Conservation (phyloP, 2,329 filamentous ascomycete species). For the Venturia carpophila region DNA sequence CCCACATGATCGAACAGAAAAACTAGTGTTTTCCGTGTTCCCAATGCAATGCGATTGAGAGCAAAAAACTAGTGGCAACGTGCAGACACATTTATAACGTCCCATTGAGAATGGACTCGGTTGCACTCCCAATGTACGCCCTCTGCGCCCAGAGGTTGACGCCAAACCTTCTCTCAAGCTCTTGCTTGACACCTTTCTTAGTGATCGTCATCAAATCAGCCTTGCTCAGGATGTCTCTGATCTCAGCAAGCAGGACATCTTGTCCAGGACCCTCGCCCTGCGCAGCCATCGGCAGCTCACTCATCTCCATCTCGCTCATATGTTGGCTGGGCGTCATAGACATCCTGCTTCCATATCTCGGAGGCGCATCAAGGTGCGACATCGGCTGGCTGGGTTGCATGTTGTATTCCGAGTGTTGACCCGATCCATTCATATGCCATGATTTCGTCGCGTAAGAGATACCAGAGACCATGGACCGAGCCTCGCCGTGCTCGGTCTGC, state of each 20-base stretch:
- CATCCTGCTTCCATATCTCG: constrained; percentile 37
- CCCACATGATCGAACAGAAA: not conserved
- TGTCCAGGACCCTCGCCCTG: constrained; percentile 54
- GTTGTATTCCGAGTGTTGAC: constrained; percentile 52
- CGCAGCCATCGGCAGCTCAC: constrained; percentile 60
- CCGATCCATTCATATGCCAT: constrained; percentile 33
- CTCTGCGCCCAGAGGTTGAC: constrained; percentile 79
- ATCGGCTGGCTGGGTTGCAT: constrained; percentile 49
- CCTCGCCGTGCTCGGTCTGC: constrained; percentile 73
- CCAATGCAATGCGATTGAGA: constrained; percentile 6
- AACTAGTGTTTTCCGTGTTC: not conserved
- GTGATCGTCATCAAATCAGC: constrained; percentile 96
- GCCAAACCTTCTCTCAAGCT: constrained; percentile 85
- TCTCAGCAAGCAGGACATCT: constrained; percentile 85
- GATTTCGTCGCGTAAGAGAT: constrained; percentile 90
- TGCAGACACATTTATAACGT: not conserved
- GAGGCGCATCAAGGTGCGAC: constrained; percentile 51
- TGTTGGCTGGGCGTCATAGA: constrained; percentile 51
- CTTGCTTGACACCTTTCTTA: constrained; percentile 95
- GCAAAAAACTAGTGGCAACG: not conserved
- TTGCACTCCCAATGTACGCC: constrained; percentile 63
- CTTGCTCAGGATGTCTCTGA: constrained; percentile 82
- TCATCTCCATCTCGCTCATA: constrained; percentile 44
- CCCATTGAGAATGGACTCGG: constrained; percentile 36
- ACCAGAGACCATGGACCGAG: constrained; percentile 81